Evolutionary conservation across 495 filamentous ascomycete genomes (phyloP).

Genomic region (Aspergillus hancockii): DNA sequence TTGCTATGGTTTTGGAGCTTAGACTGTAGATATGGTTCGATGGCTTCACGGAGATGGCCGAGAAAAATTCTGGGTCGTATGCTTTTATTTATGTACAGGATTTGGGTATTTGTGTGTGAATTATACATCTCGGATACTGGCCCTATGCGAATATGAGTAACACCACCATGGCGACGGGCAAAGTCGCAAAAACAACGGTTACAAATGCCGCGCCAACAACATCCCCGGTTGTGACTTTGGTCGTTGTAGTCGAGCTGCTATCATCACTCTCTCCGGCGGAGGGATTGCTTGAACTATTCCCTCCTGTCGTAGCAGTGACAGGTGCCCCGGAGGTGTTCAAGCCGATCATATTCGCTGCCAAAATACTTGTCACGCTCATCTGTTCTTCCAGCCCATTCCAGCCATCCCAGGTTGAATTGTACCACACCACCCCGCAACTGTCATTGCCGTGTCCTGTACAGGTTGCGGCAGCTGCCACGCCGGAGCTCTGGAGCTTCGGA

Average conservation of each 20-base stretch:
- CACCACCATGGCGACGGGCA: background rate
- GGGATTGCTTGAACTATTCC: conserved; percentile 56
- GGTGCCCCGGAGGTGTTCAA: conserved; percentile 38
- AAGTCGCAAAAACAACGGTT: conserved; percentile 25
- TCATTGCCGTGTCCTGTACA: conserved; percentile 61
- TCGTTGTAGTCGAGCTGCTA: conserved; percentile 10
- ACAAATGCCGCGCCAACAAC: conserved; percentile 59
- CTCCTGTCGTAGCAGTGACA: conserved; percentile 52
- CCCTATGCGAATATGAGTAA: background rate
- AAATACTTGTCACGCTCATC: conserved; percentile 50
- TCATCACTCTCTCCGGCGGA: conserved; percentile 40
- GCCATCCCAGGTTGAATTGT: conserved; percentile 59
- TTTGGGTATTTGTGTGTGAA: background rate
- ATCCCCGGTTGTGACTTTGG: conserved; percentile 49
- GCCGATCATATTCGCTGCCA: conserved; percentile 49
- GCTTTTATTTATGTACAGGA: background rate
- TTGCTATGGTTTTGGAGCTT: background rate
- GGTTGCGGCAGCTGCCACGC: conserved; percentile 62
- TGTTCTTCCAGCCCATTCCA: conserved; percentile 50
- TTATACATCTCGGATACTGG: background rate
- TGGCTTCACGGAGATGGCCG: background rate
- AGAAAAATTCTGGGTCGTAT: background rate
- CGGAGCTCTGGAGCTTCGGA: conserved; percentile 62
- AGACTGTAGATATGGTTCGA: background rate
- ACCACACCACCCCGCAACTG: conserved; percentile 72